Evolutionary conservation across 306 rosid genomes (phyloP), one percentile per base, ranked within the genome.

Genomic region (Delonix regia): DNA sequence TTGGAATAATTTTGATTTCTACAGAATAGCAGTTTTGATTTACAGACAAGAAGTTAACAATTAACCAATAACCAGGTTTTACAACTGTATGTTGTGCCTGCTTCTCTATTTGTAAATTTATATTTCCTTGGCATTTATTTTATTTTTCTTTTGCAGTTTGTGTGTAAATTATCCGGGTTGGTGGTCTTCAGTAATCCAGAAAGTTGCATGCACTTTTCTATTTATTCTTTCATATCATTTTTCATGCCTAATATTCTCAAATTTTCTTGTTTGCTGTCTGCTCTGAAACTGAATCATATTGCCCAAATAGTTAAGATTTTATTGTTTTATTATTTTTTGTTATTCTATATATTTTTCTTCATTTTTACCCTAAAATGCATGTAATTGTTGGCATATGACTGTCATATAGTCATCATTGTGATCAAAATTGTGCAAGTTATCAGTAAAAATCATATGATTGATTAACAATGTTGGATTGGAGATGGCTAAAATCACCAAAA

Each of bases 1-100:
- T 63, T 52, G 25, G 73, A 39, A 22, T 49, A 61, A 34, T 61
- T 56, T 53, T n/a, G 19, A 39, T 34, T 73, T 27, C 61, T 64
- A 41, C 42, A 39, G 44, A 22, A 41, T 64, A 53, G 52, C 52
- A 47, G 14, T 47, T 47, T 47, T 34, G 38, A 0, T 7, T 47
- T 47, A 47, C 14, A 0, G n/a, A 14, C 52, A 13, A 13, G 7
- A 49, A 49, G 55, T 49, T 49, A 16, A 15, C 21, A 16, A 11
- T 47, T 7, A 47, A 49, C 27, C 45, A 33, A n/a, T 9, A 34
- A 36, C 65, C 38, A 27, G 19, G 27, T 57, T 13, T 27, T 18
- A 59, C 27, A 9, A 27, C 15, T 36, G 27, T 38, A 34, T 18
- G 41, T 25, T 14, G 11, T 25, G 21, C 22, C 18, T 27, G 41